Conservation (phyloP, 2,329 filamentous ascomycete species). For the Aspergillus novoparasiticus region DNA sequence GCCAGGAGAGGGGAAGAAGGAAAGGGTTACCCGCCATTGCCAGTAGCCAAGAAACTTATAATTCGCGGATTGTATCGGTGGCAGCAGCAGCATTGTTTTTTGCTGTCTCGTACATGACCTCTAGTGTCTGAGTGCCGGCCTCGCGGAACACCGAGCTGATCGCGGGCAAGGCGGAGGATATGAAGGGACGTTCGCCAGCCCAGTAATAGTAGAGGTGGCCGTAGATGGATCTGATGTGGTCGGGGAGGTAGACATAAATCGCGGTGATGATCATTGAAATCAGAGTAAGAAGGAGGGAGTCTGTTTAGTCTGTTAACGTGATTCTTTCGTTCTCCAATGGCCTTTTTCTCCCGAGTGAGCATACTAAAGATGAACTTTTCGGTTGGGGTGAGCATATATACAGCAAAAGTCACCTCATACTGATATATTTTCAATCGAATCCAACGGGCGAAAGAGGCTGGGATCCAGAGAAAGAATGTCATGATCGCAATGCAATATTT, state of each 20-base stretch:
- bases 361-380: conserved; percentile 98
- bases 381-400: conserved; percentile 95
- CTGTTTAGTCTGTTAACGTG: conserved; percentile 50
- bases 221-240: conserved; percentile 81
- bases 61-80: conserved; percentile 34
- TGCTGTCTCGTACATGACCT: conserved; percentile 53
- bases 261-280: conserved; percentile 84
- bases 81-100: conserved; percentile 47
- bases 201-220: conserved; percentile 94
- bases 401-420: conserved; percentile 92
- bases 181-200: conserved; percentile 66
- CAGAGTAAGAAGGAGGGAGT: conserved; percentile 89
- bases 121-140: conserved; percentile 35
- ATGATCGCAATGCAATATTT: conserved; percentile 20
- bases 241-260: conserved; percentile 86
- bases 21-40: neutral
- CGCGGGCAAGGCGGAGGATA: conserved; percentile 33
- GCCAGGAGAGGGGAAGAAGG: neutral
- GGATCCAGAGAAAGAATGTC: conserved; percentile 35
- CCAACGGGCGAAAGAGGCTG: conserved; percentile 71
- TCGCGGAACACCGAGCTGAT: conserved; percentile 38
- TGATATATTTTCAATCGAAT: conserved; percentile 95
- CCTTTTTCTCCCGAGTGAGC: conserved; percentile 36
- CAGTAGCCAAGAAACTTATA: conserved; percentile 25
- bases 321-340: neutral